These are phyloP conservation scores for Bruguiera hainesii DNA, from an alignment of 441 rosid species.

Conservation along the genomic window DNA sequence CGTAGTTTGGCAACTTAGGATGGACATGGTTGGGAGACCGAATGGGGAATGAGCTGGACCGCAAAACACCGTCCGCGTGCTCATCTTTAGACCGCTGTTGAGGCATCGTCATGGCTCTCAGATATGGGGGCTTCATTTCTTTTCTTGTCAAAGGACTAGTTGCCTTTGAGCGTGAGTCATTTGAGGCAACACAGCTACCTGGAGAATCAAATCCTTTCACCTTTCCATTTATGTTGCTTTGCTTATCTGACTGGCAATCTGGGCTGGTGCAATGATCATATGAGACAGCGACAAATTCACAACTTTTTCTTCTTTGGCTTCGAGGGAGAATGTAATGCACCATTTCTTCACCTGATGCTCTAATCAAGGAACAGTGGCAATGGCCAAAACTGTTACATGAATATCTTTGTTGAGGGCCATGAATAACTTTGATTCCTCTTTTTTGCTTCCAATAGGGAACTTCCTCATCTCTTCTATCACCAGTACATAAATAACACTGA, in stretches of 20 bases:
- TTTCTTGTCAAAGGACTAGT: slow-evolving; percentile 11
- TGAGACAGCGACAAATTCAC: slow-evolving; percentile 18
- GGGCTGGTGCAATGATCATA: slow-evolving; percentile 31
- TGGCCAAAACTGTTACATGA: background rate
- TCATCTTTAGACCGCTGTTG: slow-evolving; percentile 38
- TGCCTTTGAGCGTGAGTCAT: background rate
- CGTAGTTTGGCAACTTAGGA: slow-evolving; percentile 84
- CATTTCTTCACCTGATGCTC: slow-evolving; percentile 21
- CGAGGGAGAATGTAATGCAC: slow-evolving; percentile 10
- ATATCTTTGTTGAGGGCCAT: slow-evolving; percentile 5
- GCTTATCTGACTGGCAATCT: slow-evolving; percentile 4
- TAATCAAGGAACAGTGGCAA: slow-evolving; percentile 2
- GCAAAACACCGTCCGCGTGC: slow-evolving; percentile 17
- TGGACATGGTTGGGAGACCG: slow-evolving; percentile 60
- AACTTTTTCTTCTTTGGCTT: slow-evolving; percentile 24
- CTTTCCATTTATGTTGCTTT: slow-evolving; percentile 5
- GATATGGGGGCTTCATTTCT: slow-evolving; percentile 23
- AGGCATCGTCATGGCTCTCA: slow-evolving; percentile 56
- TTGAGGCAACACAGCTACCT: slow-evolving; percentile 6
- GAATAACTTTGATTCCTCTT: slow-evolving; percentile 8
- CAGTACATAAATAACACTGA: slow-evolving; percentile 21
- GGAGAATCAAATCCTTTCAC: slow-evolving; percentile 13
- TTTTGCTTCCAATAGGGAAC: slow-evolving; percentile 3
- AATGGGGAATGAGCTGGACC: slow-evolving; percentile 43
- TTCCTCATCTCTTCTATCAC: slow-evolving; percentile 14